Base-by-base conservation (phyloP, 2,329 filamentous ascomycete species). In the Claviceps humidiphila region DNA sequence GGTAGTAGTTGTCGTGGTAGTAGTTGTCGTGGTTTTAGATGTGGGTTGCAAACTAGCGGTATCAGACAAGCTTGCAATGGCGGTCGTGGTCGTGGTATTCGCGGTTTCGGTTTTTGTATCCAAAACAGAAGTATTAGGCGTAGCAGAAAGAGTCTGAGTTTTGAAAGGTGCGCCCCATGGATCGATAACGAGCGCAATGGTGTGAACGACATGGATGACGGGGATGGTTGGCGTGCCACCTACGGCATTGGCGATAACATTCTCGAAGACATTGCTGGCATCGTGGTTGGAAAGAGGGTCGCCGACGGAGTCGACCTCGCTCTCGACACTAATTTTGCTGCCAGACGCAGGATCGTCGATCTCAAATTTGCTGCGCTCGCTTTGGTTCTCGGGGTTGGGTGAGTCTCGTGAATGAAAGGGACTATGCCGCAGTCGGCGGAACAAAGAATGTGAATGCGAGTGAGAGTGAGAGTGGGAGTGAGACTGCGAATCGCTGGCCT, bases 101-200 rank as follows among this genome's bases (percentile, higher is more conserved):
- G 26, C 26, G 26, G 26, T 30, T 9, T 30, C 26, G 26, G 26
- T 30, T 30, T 30, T 9, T 8, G 26, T 30, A 30, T 30, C 26
- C 26, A 30, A 30, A 30, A 11, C 26, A 11, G 26, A 11, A 30
- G 26, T 30, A 30, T 30, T 30, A 30, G 26, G 26, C 26, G 66
- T 56, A 42, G 67, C 65, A 57, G 60, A 64, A 51, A 71, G 57
- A 37, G 76, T 80, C 53, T 70, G 64, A 22, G 72, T 61, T 50
- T 68, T 63, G 46, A 77, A 60, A 48, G 72, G 66, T 30, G 66
- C 68, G 55, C 77, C 77, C 45, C 63, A 61, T 46, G 65, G 64
- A 63, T 80, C 74, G 56, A 79, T 72, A 52, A 80, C 63, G 61
- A 80, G 67, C 26, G 76, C 77, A 56, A 81, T 65, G 58, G 77